phyloP scores from a whole-genome alignment of 768 basidiomycete genomes.

The Suillus bovinus region DNA sequence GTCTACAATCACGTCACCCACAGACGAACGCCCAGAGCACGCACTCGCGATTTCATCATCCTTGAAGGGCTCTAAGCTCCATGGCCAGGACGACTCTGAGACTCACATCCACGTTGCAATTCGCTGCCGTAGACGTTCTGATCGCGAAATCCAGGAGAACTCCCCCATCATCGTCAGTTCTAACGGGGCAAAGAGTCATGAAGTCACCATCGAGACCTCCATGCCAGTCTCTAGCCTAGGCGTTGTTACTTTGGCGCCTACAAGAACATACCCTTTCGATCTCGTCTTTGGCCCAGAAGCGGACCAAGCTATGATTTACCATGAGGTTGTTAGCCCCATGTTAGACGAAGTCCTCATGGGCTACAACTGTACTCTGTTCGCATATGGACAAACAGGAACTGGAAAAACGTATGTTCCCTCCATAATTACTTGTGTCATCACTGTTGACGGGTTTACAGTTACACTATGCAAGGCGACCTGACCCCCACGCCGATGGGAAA shows the following conservation, averaged over 20 bases:
- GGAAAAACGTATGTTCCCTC: slow-evolving; percentile 85
- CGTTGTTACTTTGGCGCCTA: slow-evolving; percentile 71
- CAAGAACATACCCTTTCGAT: slow-evolving; percentile 91
- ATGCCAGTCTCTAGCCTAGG: slow-evolving; percentile 69
- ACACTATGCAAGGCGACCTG: slow-evolving; percentile 98
- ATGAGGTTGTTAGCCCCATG: slow-evolving; percentile 91
- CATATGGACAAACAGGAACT: slow-evolving; percentile 98
- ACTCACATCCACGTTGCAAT: slow-evolving; percentile 94
- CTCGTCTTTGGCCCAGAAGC: slow-evolving; percentile 96
- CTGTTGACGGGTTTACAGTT: slow-evolving; percentile 43
- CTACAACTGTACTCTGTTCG: slow-evolving; percentile 97
- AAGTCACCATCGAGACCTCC: slow-evolving; percentile 81
- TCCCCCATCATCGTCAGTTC: slow-evolving; percentile 88
- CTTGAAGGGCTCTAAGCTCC: slow-evolving; percentile 28
- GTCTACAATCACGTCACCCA: slow-evolving; percentile 26
- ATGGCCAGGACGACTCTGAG: slow-evolving; percentile 48
- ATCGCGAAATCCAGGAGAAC: slow-evolving; percentile 80
- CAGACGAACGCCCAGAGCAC: slow-evolving; percentile 20
- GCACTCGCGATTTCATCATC: slow-evolving; percentile 25
- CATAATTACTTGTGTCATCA: slow-evolving; percentile 2
- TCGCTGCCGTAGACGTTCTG: slow-evolving; percentile 83
- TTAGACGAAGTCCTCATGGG: slow-evolving; percentile 92
- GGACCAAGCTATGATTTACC: slow-evolving; percentile 91
- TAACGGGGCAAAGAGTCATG: slow-evolving; percentile 69
- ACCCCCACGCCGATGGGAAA: slow-evolving; percentile 81